Base-by-base conservation (phyloP, 169 alveolate species). In the Eimeria praecox region DNA sequence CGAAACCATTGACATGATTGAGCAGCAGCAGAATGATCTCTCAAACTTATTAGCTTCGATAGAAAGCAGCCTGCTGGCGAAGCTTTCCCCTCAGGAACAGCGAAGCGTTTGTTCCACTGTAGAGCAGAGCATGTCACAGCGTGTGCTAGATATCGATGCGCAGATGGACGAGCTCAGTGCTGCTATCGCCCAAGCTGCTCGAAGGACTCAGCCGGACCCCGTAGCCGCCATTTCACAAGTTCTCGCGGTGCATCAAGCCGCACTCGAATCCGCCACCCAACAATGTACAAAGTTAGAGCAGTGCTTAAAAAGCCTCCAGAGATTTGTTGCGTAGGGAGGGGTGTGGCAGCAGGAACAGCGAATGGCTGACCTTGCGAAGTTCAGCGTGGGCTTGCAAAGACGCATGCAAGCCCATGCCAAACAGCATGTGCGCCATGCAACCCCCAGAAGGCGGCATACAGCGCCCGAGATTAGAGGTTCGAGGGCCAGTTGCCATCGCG, bases 201-300 rank as follows among this genome's bases (percentile, higher is more conserved):
- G 91, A 71, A 66, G 90, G 49, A 62, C 71, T 18, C 89, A 94
- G 64, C 94, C 96, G 52, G 94, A 89, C 38, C 94, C 96, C 12
- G 78, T 94, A 27, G 94, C 90, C 1, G 92, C 90, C 46, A 56
- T 94, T 24, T 88, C 96, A 44, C 96, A 94, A 71, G 96, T 94
- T 52, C 89, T 94, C 22, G 96, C 92, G 40, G 93, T 94, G 82
- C 96, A 94, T 62, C 96, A 94, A 52, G 96, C 96, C n/a, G 96
- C 96, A 49, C 96, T 94, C 38, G 93, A 85, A 24, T 54, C 96
- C 24, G 92, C 96, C 8, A 62, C 92, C 62, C 87, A 82, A 35
- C 94, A 94, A 78, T 88, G 94, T 16, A 33, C 77, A n/a, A 78
- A 82, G 56, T 40, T 94, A 46, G 92, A 85, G 64, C 90, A 94